Base-by-base conservation (phyloP, 306 rosid genomes). In the Neltuma alba region DNA sequence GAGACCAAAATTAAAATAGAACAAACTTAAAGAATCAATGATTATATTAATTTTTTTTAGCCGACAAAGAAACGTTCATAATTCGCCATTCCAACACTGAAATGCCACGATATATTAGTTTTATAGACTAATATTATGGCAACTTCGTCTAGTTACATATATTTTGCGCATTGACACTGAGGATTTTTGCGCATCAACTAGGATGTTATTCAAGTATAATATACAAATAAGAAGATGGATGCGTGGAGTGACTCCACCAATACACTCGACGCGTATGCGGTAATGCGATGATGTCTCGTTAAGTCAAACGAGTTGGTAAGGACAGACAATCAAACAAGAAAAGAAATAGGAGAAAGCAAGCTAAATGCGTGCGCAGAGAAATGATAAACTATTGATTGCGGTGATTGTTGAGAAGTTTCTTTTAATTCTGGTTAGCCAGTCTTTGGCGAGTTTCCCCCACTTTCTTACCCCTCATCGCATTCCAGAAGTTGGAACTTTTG, bases 401-500 rank as follows among this genome's bases (percentile, higher is more conserved):
- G 40, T 81, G 76, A 63, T 58, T 70, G 58, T 78, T 25, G 48
- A 44, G 76, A 76, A 82, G 83, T 70, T 76, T 79, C 77, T 73
- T 42, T 80, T 77, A 45, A 23, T 68, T 80, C 79, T 77, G 28
- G 54, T 41, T 41, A 68, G 27, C 52, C 52, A 72, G 34, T 63
- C 64, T 75, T 28, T 42, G 86, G 83, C 83, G 54, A 70, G 77
- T 75, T 75, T 79, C 81, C 70, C 75, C 70, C 79, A 72, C 44
- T 70, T 68, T 50, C 33, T 77, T 57, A 2, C 70, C 74, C 68
- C 74, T 78, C 37, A 31, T 64, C 73, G 63, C 45, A 65, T 83
- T 86, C 91, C 87, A 72, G 83, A 88, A 85, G 76, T 63, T 71
- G 20, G 42, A 63, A 9, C 57, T 62, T 57, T 47, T 64, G 28